Evolutionary conservation across 805 yeast genomes (phyloP).

Genomic region (Torulaspora indica): DNA sequence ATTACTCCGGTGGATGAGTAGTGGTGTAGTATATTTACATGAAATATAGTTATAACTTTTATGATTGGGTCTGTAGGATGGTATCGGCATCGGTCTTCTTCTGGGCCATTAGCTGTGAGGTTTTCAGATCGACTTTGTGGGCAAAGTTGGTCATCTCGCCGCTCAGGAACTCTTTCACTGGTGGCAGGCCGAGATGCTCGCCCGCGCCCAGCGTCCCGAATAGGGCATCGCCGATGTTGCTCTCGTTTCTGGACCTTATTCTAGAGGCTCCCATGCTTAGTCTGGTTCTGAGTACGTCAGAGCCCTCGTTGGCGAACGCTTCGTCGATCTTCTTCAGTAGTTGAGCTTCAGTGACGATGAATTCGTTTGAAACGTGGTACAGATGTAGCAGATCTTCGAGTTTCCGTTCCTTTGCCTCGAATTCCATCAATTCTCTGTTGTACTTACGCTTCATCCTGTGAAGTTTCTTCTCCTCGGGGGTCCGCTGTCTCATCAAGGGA

Average conservation of each 20-base stretch:
- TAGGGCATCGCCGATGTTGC: constrained; percentile 33
- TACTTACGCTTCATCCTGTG: constrained; percentile 57
- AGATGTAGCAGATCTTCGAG: constrained; percentile 59
- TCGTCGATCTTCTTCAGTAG: constrained; percentile 33
- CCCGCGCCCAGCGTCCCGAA: constrained; percentile 37
- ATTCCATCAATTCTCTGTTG: constrained; percentile 57
- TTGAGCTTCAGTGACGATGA: constrained; percentile 70
- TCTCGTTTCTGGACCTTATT: constrained; percentile 24
- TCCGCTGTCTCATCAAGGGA: constrained; percentile 67
- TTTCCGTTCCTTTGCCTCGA: constrained; percentile 48
- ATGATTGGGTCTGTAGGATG: constrained; percentile 12
- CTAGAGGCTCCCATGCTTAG: constrained; percentile 21
- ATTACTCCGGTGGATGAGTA: constrained; percentile 39
- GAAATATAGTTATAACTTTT: constrained; percentile 3
- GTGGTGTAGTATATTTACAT: constrained; percentile 8
- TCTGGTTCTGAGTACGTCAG: constrained; percentile 21
- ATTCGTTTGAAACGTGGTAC: constrained; percentile 64
- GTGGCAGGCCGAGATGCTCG: constrained; percentile 34
- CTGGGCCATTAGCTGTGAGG: constrained; percentile 11
- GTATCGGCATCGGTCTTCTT: constrained; percentile 17
- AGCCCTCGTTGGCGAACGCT: constrained; percentile 25
- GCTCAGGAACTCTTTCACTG: constrained; percentile 35
- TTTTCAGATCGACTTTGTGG: constrained; percentile 22
- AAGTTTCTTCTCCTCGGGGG: constrained; percentile 59
- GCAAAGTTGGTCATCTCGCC: constrained; percentile 34